Conservation (phyloP, 768 basidiomycete genomes). For the Termitomyces sp. region DNA sequence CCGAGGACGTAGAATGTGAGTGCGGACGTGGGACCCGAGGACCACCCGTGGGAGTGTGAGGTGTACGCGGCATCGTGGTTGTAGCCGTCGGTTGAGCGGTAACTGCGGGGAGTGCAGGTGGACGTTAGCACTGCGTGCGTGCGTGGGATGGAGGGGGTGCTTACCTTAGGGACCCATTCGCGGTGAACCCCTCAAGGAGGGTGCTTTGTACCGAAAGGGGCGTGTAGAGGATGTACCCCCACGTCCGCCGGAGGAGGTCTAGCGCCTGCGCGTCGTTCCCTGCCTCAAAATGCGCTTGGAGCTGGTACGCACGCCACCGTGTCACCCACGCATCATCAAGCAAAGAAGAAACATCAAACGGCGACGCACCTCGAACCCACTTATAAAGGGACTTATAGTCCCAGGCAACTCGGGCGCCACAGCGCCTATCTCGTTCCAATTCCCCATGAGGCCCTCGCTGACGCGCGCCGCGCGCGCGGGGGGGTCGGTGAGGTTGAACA, state of each 20-base stretch:
- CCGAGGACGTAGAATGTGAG: slow-evolving; percentile 53
- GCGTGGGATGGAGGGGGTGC: background rate
- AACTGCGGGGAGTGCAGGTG: slow-evolving; percentile 22
- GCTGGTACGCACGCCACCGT: slow-evolving; percentile 23
- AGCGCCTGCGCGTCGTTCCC: slow-evolving; percentile 47
- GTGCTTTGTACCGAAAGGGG: slow-evolving; percentile 51
- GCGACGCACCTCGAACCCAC: slow-evolving; percentile 49
- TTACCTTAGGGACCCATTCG: slow-evolving; percentile 49
- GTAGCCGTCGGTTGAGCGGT: slow-evolving; percentile 49
- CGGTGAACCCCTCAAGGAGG: slow-evolving; percentile 52
- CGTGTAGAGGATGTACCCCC: slow-evolving; percentile 58
- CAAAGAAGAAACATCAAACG: too few species aligned
- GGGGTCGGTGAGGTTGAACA: slow-evolving; percentile 44
- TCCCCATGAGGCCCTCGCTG: slow-evolving; percentile 40
- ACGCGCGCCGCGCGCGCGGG: slow-evolving; percentile 31
- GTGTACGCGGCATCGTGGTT: slow-evolving; percentile 54
- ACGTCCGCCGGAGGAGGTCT: slow-evolving; percentile 46
- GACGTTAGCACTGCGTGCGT: too few species aligned
- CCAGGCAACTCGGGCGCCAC: slow-evolving; percentile 53
- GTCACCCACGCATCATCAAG: too few species aligned
- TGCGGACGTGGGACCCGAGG: slow-evolving; percentile 50
- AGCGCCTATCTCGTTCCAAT: slow-evolving; percentile 49
- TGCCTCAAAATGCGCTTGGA: slow-evolving; percentile 53
- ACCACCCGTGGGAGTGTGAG: slow-evolving; percentile 58
- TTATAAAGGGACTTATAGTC: slow-evolving; percentile 55